A percentile compares a stretch with the other conserved stretches of the same genome.
phyloP scores from a whole-genome alignment of 139 green algal genomes.

The Spirogloea muscicola region DNA sequence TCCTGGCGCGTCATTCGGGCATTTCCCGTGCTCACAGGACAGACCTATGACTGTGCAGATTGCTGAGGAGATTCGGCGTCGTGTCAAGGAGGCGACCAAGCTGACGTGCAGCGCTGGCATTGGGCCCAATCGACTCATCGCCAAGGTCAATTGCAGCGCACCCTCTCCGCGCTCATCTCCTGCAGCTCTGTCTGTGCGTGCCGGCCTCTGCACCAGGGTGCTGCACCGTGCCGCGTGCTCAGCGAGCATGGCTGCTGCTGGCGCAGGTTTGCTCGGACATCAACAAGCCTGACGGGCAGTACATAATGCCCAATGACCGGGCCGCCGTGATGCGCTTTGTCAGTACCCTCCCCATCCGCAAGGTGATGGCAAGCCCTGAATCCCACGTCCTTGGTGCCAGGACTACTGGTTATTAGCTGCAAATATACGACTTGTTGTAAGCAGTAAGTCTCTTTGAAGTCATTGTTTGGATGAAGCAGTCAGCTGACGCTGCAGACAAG shows the following conservation, averaged over 20 bases:
- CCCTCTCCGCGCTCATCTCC: neutral
- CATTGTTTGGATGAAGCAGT: too few species aligned
- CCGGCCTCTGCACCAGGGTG: too few species aligned
- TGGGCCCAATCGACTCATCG: slow-evolving; percentile 50
- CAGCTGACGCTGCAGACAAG: too few species aligned
- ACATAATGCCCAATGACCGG: slow-evolving; percentile 28
- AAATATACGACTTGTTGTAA: too few species aligned
- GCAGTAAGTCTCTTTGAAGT: too few species aligned
- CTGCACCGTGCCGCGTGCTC: too few species aligned
- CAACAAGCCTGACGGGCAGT: slow-evolving; percentile 63
- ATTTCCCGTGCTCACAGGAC: neutral
- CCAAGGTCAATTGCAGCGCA: slow-evolving; percentile 55
- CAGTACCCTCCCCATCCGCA: slow-evolving; percentile 51
- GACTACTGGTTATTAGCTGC: too few species aligned
- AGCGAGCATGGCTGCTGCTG: too few species aligned
- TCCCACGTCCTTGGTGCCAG: too few species aligned
- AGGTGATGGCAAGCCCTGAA: too few species aligned
- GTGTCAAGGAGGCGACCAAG: slow-evolving; percentile 34
- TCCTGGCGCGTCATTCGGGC: neutral
- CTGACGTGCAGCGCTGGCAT: slow-evolving; percentile 56
- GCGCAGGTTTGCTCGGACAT: slow-evolving; percentile 50
- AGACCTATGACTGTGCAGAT: slow-evolving; percentile 23
- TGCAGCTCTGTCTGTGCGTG: too few species aligned
- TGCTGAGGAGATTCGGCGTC: slow-evolving; percentile 44
- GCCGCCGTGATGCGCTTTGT: slow-evolving; percentile 48